Evolutionary conservation across 2,329 filamentous ascomycete species (phyloP).

Genomic region (Aspergillus fumigatus): DNA sequence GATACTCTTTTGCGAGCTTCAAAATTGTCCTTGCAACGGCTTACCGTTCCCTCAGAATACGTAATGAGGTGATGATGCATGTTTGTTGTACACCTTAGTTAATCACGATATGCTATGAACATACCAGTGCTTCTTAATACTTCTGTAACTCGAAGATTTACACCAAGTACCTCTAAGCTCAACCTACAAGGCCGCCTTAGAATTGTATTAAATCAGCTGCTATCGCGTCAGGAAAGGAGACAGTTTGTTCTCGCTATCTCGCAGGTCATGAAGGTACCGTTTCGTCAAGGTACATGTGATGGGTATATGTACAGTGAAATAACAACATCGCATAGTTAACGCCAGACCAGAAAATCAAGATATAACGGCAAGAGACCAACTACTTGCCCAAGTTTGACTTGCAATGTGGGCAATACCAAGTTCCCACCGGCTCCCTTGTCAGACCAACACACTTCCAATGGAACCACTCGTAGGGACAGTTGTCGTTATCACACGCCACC

Average conservation of each 20-base stretch:
- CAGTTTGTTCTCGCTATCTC: neutral
- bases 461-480: constrained; percentile 63
- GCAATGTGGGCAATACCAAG: constrained; percentile 55
- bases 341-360: constrained; percentile 1
- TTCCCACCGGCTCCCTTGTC: constrained; percentile 55
- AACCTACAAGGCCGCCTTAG: neutral
- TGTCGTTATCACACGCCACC: constrained; percentile 64
- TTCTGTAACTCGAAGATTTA: neutral
- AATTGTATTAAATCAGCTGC: neutral
- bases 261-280: neutral
- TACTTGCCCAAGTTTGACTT: constrained; percentile 37
- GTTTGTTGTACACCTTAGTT: neutral
- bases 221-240: no score
- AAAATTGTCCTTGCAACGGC: neutral
- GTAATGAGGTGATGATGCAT: neutral
- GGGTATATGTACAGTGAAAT: constrained; percentile 18
- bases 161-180: no score
- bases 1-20: neutral
- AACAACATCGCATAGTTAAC: constrained; percentile 1
- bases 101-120: neutral
- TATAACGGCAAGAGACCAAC: constrained; percentile 1
- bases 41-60: neutral
- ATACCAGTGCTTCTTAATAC: neutral
- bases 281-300: constrained; percentile 7
- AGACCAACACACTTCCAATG: constrained; percentile 62